Conservation (phyloP, 1,284 basidiomycete genomes). For the Schizophyllum commune region DNA sequence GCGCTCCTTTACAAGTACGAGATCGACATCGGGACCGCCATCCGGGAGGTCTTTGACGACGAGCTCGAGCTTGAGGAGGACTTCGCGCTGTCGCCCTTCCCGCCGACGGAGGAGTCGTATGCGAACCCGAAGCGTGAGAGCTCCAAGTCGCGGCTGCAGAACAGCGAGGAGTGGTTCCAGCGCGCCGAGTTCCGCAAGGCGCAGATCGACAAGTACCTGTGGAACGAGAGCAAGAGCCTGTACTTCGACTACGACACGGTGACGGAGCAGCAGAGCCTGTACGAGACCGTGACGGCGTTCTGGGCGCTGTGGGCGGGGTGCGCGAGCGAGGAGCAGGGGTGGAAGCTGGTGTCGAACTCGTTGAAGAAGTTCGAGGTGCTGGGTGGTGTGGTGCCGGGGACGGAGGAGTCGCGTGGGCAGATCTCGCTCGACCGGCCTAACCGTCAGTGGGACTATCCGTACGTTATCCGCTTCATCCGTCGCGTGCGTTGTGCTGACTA, state of each 20-base stretch:
- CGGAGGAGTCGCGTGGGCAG: slow-evolving; percentile 92
- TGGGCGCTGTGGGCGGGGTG: slow-evolving; percentile 98
- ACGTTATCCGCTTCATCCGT: slow-evolving; percentile 24
- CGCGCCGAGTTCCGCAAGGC: slow-evolving; percentile 77
- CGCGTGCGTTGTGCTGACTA: slow-evolving; percentile 4
- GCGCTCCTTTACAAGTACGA: slow-evolving; percentile 91
- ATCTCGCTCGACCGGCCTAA: slow-evolving; percentile 96
- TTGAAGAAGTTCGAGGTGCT: slow-evolving; percentile 94
- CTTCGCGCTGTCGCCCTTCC: slow-evolving; percentile 87
- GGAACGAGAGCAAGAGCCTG: slow-evolving; percentile 93
- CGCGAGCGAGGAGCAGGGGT: slow-evolving; percentile 90
- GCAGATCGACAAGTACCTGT: slow-evolving; percentile 89
- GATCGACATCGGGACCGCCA: slow-evolving; percentile 88
- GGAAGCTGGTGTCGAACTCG: slow-evolving; percentile 86
- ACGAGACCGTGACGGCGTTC: slow-evolving; percentile 92
- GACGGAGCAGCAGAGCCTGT: slow-evolving; percentile 83
- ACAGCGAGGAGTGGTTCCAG: slow-evolving; percentile 84
- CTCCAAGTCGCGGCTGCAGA: slow-evolving; percentile 60
- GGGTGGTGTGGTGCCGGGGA: slow-evolving; percentile 94
- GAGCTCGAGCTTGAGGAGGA: slow-evolving; percentile 87
- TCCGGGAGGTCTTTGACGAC: slow-evolving; percentile 91
- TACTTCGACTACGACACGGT: slow-evolving; percentile 98
- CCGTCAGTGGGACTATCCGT: slow-evolving; percentile 96
- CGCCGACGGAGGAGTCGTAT: slow-evolving; percentile 77
- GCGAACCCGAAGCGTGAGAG: slow-evolving; percentile 49